These are phyloP conservation scores for Aeschynomene evenia DNA, from an alignment of 306 rosid species.

Conservation along the genomic window DNA sequence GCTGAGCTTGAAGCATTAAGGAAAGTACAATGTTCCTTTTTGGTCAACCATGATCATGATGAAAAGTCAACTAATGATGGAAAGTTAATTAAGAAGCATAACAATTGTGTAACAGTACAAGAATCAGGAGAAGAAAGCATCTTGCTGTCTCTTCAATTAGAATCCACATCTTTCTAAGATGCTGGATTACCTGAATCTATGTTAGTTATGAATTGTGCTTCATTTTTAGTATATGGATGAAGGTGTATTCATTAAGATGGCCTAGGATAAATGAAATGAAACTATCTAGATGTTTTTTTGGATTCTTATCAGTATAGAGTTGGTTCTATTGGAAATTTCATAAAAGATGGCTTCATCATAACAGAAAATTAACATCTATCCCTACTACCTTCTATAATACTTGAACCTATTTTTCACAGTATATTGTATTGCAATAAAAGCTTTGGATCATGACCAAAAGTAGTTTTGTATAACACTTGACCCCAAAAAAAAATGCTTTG, in stretches of 20 bases:
- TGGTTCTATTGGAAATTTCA: too few species aligned
- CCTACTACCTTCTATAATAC: too few species aligned
- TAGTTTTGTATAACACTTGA: too few species aligned
- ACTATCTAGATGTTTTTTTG: too few species aligned
- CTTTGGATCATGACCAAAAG: too few species aligned
- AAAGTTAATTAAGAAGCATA: background rate
- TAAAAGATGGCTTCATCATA: too few species aligned
- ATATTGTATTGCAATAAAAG: too few species aligned
- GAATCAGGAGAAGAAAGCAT: conserved; percentile 7
- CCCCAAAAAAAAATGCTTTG: too few species aligned
- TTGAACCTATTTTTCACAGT: too few species aligned
- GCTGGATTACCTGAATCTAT: background rate
- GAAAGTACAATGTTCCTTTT: conserved; percentile 16
- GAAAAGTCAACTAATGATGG: background rate
- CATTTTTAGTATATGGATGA: background rate
- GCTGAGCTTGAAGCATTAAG: conserved; percentile 40
- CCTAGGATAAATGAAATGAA: background rate
- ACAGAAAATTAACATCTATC: too few species aligned
- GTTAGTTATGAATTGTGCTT: background rate
- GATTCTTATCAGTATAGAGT: too few species aligned
- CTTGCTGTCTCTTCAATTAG: background rate
- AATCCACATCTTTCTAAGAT: background rate
- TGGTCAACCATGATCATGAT: background rate
- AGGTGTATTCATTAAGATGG: background rate
- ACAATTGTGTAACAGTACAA: background rate